Conservation (phyloP, 768 basidiomycete genomes). For the Trametes punicea region DNA sequence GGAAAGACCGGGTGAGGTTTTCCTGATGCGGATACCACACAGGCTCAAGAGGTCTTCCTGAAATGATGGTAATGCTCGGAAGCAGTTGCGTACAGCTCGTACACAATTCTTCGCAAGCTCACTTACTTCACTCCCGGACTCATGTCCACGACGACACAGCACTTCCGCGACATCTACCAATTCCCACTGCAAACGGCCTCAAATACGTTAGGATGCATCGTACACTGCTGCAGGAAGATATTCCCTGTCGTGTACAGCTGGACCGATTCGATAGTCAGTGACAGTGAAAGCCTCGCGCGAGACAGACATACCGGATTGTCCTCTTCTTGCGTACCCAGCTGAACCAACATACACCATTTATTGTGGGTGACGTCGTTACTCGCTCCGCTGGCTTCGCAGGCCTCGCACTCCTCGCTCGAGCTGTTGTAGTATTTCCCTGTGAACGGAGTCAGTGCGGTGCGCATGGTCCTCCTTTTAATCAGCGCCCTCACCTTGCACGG, state of each 20-base stretch:
- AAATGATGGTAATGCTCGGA: no score
- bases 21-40: no score
- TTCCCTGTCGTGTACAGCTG: slow-evolving; percentile 6
- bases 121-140: no score
- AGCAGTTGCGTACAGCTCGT: no score
- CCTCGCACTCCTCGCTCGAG: background rate
- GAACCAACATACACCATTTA: slow-evolving; percentile 3
- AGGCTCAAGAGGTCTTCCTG: no score
- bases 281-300: background rate
- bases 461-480: background rate
- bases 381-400: background rate
- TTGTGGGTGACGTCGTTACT: background rate
- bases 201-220: background rate
- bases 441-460: background rate
- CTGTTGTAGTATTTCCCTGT: slow-evolving; percentile 8
- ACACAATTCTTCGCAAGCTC: no score
- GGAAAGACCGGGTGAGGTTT: no score
- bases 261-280: background rate
- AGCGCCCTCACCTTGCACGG: background rate
- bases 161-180: background rate
- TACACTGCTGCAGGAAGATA: slow-evolving; percentile 6
- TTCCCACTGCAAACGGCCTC: background rate
- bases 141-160: no score
- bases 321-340: slow-evolving; percentile 7
- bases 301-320: slow-evolving; percentile 3